These are phyloP conservation scores for Chlorella sp. DNA, from an alignment of 139 green algal genomes.

Conservation along the genomic window DNA sequence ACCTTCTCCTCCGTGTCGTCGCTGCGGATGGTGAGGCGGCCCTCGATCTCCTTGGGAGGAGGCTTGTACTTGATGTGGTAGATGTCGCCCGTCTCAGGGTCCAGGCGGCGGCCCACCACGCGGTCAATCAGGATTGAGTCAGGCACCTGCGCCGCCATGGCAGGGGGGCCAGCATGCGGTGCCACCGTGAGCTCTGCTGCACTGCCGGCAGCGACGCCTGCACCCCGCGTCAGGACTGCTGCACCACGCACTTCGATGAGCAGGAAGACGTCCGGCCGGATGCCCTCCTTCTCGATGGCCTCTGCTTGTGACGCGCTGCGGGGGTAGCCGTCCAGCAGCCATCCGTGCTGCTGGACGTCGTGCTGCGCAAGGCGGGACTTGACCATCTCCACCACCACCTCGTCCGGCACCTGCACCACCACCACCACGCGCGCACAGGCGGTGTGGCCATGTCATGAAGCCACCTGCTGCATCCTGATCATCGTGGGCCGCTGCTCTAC, in stretches of 20 bases:
- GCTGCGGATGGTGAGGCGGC: conserved; percentile 61
- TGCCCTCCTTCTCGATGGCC: conserved; percentile 86
- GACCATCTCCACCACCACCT: conserved; percentile 84
- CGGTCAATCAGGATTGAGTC: conserved; percentile 91
- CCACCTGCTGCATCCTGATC: too few species aligned
- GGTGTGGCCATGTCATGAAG: too few species aligned
- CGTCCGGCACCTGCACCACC: conserved; percentile 80
- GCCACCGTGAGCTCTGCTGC: too few species aligned
- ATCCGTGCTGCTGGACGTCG: conserved; percentile 63
- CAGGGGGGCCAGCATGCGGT: too few species aligned
- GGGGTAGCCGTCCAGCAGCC: conserved; percentile 97
- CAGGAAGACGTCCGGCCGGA: conserved; percentile 92
- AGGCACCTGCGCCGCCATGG: conserved; percentile 70
- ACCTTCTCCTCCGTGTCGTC: conserved; percentile 96
- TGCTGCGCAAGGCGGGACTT: conserved; percentile 56
- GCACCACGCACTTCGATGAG: conserved; percentile 68
- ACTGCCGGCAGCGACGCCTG: background rate
- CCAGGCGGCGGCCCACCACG: conserved; percentile 85
- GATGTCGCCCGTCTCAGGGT: conserved; percentile 92
- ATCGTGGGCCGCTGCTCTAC: too few species aligned
- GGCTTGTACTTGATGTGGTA: conserved; percentile 91
- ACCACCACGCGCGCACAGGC: too few species aligned
- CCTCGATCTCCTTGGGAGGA: conserved; percentile 64
- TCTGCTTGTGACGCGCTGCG: conserved; percentile 85
- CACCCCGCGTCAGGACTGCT: background rate